Evolutionary conservation across 257 asterid species (phyloP).

Genomic region (Solanum arcanum): DNA sequence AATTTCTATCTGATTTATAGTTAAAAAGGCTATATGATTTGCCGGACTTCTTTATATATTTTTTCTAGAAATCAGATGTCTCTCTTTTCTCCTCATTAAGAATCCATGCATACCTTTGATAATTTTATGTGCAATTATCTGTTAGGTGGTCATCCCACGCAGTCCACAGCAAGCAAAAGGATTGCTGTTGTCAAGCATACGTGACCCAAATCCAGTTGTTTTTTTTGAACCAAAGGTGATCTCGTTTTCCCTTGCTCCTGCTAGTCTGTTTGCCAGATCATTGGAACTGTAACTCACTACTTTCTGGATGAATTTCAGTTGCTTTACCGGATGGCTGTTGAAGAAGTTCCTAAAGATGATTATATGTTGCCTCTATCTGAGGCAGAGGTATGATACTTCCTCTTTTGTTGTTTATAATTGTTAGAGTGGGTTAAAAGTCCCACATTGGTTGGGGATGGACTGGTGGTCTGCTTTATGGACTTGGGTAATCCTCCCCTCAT

Average conservation of each 20-base stretch:
- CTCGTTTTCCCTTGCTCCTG: neutral
- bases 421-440: neutral
- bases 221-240: constrained; percentile 93
- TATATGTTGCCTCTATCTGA: constrained; percentile 85
- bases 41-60: neutral
- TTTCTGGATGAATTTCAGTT: constrained; percentile 30
- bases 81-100: neutral
- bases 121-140: neutral
- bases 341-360: constrained; percentile 85
- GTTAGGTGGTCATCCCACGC: constrained; percentile 93
- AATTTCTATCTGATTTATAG: neutral
- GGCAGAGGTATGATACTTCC: constrained; percentile 69
- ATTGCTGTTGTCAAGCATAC: constrained; percentile 62
- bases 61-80: neutral
- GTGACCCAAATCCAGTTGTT: constrained; percentile 90
- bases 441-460: neutral
- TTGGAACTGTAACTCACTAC: neutral
- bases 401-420: neutral
- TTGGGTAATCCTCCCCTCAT: neutral
- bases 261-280: neutral
- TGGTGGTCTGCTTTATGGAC: neutral
- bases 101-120: neutral
- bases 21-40: neutral
- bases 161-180: constrained; percentile 96
- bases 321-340: constrained; percentile 96